Percentiles rank a stretch among this genome's conserved stretches.
Evolutionary conservation across 208 protist genomes (phyloP).

Genomic region (Leishmania guyanensis): DNA sequence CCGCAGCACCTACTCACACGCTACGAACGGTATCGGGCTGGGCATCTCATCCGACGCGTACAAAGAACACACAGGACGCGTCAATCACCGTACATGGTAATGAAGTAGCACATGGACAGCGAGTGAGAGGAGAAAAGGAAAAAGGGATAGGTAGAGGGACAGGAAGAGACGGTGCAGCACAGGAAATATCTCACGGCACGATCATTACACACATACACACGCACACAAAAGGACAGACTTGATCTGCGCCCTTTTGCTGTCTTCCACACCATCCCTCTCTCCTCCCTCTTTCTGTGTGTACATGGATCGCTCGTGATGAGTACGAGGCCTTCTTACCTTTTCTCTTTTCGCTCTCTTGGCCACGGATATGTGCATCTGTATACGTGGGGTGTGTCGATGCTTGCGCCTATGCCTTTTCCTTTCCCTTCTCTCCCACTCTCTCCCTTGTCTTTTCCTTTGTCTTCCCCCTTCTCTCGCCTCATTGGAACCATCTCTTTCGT

Average conservation of each 20-base stretch:
- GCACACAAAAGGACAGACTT: not conserved
- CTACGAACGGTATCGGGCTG: constrained; percentile 75
- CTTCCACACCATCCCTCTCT: not conserved
- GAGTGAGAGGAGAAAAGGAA: not conserved
- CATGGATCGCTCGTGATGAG: not conserved
- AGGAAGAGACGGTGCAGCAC: not conserved
- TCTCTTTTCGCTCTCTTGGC: not conserved
- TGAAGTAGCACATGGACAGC: not conserved
- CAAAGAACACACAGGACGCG: constrained; percentile 51
- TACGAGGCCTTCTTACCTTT: not conserved
- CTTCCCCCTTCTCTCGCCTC: not conserved
- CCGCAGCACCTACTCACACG: constrained; percentile 39
- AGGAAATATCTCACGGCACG: not conserved
- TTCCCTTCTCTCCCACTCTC: not conserved
- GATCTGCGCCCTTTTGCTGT: not conserved
- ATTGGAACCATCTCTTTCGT: not conserved
- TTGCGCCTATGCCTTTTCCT: not conserved
- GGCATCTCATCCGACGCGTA: constrained; percentile 78
- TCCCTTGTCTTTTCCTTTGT: constrained; percentile 7
- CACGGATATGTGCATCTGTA: too few species aligned
- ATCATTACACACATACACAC: not conserved
- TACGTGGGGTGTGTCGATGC: not conserved
- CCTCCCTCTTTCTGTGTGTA: not conserved
- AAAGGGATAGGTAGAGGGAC: not conserved
- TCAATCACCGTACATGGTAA: constrained; percentile 44